phyloP scores from a whole-genome alignment of 495 filamentous ascomycete species.

The Oidiodendron maius region DNA sequence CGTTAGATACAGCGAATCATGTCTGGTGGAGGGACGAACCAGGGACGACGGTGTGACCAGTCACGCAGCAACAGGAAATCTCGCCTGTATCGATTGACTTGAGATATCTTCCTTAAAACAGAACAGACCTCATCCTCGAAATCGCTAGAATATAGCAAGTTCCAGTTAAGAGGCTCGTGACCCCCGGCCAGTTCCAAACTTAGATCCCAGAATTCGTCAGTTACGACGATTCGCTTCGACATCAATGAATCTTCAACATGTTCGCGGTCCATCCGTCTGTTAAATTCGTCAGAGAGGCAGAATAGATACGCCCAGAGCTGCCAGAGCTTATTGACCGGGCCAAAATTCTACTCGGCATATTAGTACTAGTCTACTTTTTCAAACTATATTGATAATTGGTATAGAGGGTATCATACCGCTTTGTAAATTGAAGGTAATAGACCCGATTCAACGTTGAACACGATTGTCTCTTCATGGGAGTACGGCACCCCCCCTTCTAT shows the following conservation, averaged over 20 bases:
- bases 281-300: not conserved
- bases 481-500: not conserved
- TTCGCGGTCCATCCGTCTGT: not conserved
- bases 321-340: not conserved
- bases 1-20: not conserved
- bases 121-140: not conserved
- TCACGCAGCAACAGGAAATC: constrained; percentile 7
- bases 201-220: constrained; percentile 4
- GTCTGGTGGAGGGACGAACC: not conserved
- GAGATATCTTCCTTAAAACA: not conserved
- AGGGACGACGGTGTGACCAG: constrained; percentile 12
- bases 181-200: not conserved
- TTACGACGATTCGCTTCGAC: constrained; percentile 7
- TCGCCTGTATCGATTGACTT: constrained; percentile 7
- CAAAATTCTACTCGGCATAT: constrained; percentile 4
- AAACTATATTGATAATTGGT: not conserved
- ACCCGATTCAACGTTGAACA: not conserved
- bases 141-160: not conserved
- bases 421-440: not conserved
- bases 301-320: constrained; percentile 1
- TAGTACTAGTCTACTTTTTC: too few relatives aligned
- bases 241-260: constrained; percentile 14
- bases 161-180: not conserved
- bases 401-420: not conserved
- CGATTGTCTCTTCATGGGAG: not conserved